Conservation (phyloP, 78 protist species). For the Monocercomonoides exilis region DNA sequence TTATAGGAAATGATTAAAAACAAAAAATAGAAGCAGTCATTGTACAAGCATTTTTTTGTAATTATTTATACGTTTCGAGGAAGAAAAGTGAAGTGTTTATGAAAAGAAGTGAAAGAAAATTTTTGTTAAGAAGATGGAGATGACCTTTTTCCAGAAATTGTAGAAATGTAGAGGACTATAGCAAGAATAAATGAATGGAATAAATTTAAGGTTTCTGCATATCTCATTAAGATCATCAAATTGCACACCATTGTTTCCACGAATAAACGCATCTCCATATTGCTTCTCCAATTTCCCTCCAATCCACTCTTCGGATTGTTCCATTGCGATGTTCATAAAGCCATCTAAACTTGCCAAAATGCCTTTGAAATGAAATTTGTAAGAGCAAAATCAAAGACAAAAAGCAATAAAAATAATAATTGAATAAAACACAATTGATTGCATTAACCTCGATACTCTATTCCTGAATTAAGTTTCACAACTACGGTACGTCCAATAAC, state of each 20-base stretch:
- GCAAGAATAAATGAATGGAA: neutral
- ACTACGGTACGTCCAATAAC: conserved; percentile 82
- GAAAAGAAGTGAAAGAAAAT: neutral
- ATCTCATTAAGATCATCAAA: no score
- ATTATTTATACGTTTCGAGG: no score
- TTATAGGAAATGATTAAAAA: no score
- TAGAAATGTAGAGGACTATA: neutral
- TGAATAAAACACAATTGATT: neutral
- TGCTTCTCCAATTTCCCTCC: conserved; percentile 67
- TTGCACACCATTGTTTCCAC: conserved; percentile 81
- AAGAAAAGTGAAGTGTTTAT: no score
- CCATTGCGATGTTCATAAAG: conserved; percentile 87
- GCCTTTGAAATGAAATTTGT: conserved; percentile 32
- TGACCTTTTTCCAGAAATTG: neutral
- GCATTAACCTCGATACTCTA: conserved; percentile 75
- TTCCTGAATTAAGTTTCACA: conserved; percentile 84
- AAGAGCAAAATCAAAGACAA: neutral
- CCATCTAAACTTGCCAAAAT: conserved; percentile 83
- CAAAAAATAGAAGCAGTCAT: no score
- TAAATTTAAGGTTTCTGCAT: conserved; percentile 9
- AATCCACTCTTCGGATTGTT: conserved; percentile 83
- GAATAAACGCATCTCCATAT: conserved; percentile 81
- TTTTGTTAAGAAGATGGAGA: neutral
- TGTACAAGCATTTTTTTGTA: no score
- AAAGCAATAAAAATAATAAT: neutral